Conservation (phyloP, 345 rosid genomes). For the Corymbia maculata region DNA sequence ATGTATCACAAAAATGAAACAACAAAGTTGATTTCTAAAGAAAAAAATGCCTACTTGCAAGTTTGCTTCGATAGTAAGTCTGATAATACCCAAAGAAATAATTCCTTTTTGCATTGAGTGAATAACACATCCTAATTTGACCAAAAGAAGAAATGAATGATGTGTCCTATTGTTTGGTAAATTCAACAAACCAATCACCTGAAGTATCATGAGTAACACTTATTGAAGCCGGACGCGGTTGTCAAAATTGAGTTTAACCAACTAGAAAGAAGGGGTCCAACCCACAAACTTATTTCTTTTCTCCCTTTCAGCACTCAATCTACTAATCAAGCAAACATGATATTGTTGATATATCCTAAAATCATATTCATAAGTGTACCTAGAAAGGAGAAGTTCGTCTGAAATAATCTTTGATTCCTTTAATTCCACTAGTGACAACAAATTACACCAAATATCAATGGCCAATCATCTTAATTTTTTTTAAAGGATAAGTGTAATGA, state of each 20-base stretch:
- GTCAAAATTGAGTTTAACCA: too few species aligned
- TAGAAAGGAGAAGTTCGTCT: neutral
- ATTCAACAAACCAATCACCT: neutral
- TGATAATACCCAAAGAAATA: neutral
- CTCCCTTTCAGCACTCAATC: neutral
- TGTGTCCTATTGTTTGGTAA: neutral
- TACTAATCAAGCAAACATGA: too few species aligned
- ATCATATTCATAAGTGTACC: neutral
- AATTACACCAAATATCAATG: neutral
- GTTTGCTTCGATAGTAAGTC: neutral
- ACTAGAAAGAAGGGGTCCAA: too few species aligned
- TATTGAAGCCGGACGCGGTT: neutral
- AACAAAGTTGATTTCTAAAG: neutral
- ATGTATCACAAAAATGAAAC: accelerated
- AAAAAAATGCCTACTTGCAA: neutral
- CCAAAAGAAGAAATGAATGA: too few species aligned
- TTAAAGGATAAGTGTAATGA: neutral
- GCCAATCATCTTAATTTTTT: too few species aligned
- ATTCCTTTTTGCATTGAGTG: neutral
- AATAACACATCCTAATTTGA: too few species aligned
- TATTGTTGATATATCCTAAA: neutral
- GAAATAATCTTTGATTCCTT: neutral
- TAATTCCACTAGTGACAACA: neutral
- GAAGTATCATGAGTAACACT: neutral
- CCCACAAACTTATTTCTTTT: neutral